Conservation (phyloP, 2,329 filamentous ascomycete species). For the Dactylellina parvicollis region DNA sequence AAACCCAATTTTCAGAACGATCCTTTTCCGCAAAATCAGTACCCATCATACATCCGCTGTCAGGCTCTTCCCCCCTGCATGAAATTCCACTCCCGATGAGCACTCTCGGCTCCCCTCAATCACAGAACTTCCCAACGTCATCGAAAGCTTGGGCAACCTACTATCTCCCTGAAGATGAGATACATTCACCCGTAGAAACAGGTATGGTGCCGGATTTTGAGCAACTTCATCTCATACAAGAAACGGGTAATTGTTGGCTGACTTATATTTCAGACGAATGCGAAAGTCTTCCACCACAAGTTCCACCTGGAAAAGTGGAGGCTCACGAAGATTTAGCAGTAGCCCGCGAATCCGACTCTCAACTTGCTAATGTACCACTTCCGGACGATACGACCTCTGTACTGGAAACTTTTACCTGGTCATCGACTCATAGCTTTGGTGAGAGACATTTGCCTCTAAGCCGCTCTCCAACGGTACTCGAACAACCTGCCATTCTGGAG, state of each 20-base stretch:
- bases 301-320: too few species aligned
- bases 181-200: conserved; percentile 6
- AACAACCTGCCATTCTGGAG: not conserved
- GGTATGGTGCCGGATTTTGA: not conserved
- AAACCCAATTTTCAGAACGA: not conserved
- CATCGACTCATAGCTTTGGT: not conserved
- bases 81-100: conserved; percentile 19
- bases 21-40: not conserved
- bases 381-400: not conserved
- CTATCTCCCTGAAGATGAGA: not conserved
- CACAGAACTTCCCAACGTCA: not conserved
- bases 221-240: too few species aligned
- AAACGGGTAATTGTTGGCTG: too few species aligned
- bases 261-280: too few species aligned
- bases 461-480: not conserved
- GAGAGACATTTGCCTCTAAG: not conserved
- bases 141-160: not conserved
- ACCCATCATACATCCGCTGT: not conserved
- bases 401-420: not conserved
- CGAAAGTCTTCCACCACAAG: too few species aligned
- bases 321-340: not conserved
- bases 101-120: not conserved
- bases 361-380: not conserved
- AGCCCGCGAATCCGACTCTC: not conserved
- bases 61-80: not conserved